phyloP scores from a whole-genome alignment of 768 basidiomycete genomes.

The Harrya chromipes region DNA sequence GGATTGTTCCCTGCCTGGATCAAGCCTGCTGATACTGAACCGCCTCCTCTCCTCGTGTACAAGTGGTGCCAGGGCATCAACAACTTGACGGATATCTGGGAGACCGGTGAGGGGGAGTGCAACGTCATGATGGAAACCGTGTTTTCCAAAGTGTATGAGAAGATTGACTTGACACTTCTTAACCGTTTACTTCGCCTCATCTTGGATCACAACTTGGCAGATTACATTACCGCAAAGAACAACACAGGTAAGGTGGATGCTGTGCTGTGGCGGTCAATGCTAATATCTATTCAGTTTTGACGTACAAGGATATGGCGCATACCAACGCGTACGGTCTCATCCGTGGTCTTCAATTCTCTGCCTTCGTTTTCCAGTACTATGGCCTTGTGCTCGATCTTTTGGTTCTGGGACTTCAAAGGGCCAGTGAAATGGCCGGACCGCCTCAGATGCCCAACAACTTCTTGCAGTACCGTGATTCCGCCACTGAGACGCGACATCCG shows the following conservation, averaged over 20 bases:
- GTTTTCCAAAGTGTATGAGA: conserved; percentile 96
- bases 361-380: conserved; percentile 99
- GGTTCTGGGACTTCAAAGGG: conserved; percentile 95
- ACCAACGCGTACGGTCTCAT: conserved; percentile 97
- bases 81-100: conserved; percentile 98
- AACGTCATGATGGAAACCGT: conserved; percentile 99
- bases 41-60: conserved; percentile 94
- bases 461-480: conserved; percentile 92
- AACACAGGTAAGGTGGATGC: conserved; percentile 59
- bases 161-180: conserved; percentile 94
- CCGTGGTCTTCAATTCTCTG: conserved; percentile 96
- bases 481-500: conserved; percentile 96
- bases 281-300: conserved; percentile 48
- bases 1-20: conserved; percentile 99
- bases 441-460: conserved; percentile 98
- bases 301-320: conserved; percentile 98
- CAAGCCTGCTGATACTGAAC: conserved; percentile 96
- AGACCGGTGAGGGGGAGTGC: conserved; percentile 96
- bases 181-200: conserved; percentile 95
- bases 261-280: background rate
- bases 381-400: conserved; percentile 93
- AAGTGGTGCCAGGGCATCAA: conserved; percentile 99
- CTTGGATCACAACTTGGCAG: conserved; percentile 97
- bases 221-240: conserved; percentile 99
- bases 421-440: conserved; percentile 98